Evolutionary conservation across 495 filamentous ascomycete species (phyloP), one percentile per base, ranked within the genome.

Genomic region (Podospora didyma): DNA sequence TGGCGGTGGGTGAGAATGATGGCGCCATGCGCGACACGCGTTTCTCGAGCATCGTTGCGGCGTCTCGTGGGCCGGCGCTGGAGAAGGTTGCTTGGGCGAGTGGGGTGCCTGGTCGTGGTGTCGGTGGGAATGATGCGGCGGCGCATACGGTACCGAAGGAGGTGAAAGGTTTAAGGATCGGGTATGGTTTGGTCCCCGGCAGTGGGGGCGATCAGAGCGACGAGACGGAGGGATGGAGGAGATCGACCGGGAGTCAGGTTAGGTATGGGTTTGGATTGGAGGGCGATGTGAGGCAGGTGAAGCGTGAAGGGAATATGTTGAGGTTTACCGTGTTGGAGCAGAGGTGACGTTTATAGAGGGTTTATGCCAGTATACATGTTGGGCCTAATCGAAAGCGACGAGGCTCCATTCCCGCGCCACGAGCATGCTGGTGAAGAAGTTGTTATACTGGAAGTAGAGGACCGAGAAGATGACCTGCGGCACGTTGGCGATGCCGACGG

Each of bases 391-490:
- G n/a, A n/a, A n/a, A n/a, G n/a, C n/a, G n/a, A n/a, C n/a, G n/a
- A n/a, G n/a, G 46, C 49, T 60, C 67, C 66, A 73, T 56, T 75
- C 72, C 7, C 62, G 19, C 1, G 63, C 64, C 12, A 54, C 51
- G 6, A 65, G 47, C 62, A 76, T 70, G 39, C 55, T 60, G 3
- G 76, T 75, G 54, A 67, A 69, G n/a, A 75, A 26, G n/a, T 61
- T 54, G 54, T 76, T 80, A 62, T 69, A 72, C n/a, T 56, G 55
- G 1, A 82, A 57, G 53, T 82, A 80, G 6, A 69, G 56, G 14
- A 72, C 49, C 7, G 76, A 79, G 12, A 79, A 58, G 14, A 76
- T 35, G 1, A 69, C 46, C 48, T 82, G 78, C 0, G 77, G 77
- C 4, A 62, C 47, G 56, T 80, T 80, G 50, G 72, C 74, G n/a